These are phyloP conservation scores for Alloteropsis semialata DNA, from an alignment of 176 grass and related monocot species.

Conservation along the genomic window DNA sequence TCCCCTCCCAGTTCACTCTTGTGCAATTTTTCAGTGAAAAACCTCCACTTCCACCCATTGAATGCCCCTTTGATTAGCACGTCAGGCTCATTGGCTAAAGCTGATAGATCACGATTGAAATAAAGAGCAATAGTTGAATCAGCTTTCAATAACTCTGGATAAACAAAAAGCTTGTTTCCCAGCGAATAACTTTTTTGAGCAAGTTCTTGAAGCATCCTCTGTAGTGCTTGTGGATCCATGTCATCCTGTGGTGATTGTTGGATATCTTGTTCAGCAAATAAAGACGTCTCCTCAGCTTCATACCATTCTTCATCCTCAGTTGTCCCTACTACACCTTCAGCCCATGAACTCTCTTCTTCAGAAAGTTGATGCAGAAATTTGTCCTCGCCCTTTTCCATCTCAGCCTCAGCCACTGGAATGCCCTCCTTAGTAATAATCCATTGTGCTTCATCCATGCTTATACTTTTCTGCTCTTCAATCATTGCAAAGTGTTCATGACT, in stretches of 20 bases:
- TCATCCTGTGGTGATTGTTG: slow-evolving; percentile 13
- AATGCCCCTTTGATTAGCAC: slow-evolving; percentile 82
- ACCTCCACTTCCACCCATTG: slow-evolving; percentile 83
- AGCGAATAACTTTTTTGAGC: slow-evolving; percentile 46
- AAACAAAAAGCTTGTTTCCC: slow-evolving; percentile 59
- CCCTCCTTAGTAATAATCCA: slow-evolving; percentile 2
- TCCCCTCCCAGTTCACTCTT: slow-evolving; percentile 65
- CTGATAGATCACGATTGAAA: slow-evolving; percentile 63
- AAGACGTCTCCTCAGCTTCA: not conserved
- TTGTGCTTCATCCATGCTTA: slow-evolving; percentile 19
- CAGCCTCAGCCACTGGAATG: not conserved
- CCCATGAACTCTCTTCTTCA: slow-evolving; percentile 33
- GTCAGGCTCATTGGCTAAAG: slow-evolving; percentile 61
- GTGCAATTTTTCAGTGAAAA: slow-evolving; percentile 72
- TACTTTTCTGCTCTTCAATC: slow-evolving; percentile 24
- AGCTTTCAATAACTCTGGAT: slow-evolving; percentile 52
- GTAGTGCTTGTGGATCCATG: slow-evolving; percentile 44
- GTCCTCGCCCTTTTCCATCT: not conserved
- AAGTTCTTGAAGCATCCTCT: slow-evolving; percentile 49
- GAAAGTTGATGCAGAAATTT: not conserved
- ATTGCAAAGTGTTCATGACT: slow-evolving; percentile 24
- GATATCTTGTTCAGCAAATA: not conserved
- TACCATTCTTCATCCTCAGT: slow-evolving; percentile 4
- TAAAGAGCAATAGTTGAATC: slow-evolving; percentile 59
- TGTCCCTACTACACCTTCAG: slow-evolving; percentile 25